Base-by-base conservation (phyloP, 306 rosid species). In the Fragaria ananassa region DNA sequence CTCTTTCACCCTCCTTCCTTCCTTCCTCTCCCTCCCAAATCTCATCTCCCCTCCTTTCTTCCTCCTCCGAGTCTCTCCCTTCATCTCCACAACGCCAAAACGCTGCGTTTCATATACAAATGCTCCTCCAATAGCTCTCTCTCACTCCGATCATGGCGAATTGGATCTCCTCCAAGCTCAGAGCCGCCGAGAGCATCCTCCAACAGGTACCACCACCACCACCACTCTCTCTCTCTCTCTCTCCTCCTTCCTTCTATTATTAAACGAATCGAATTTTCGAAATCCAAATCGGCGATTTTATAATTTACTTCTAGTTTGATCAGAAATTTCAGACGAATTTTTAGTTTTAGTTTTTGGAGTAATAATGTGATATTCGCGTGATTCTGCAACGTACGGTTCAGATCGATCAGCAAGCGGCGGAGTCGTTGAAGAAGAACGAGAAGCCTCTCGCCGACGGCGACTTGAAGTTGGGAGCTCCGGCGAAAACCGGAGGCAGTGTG, bases 391-490 rank as follows among this genome's bases (percentile, higher is more conserved):
- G 82, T 60, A 78, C 78, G 84, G 68, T 79, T 78, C 84, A 96
- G 99, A 88, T 96, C 83, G 99, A 96, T 80, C 97, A 92, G 83
- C 98, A 96, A 92, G 98, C 99, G 39, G 99, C 99, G 17, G 99
- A 91, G 53, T 91, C 97, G 64, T 92, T 96, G 75, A 84, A 89
- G 61, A 96, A 96, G 84, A 83, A 85, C 79, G 99, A 96, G 84
- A 82, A 69, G 76, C 72, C 85, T 82, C 78, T 42, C 62, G 79
- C 70, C 1, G 91, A 88, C 46, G 93, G 87, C 25, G 93, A 84
- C 50, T 74, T 80, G 15, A 81, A 70, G 71, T 62, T 87, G 42
- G 93, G 76, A 50, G 80, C 87, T 42, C 86, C 85, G 47, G 62
- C 81, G 1, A 92, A 80, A 81, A 63, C 85, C 17, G 90, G 87